Evolutionary conservation across 192 early-diverging fungal species (phyloP), one percentile per base, ranked within the genome.

Genomic region (Chytriomyces sp.): DNA sequence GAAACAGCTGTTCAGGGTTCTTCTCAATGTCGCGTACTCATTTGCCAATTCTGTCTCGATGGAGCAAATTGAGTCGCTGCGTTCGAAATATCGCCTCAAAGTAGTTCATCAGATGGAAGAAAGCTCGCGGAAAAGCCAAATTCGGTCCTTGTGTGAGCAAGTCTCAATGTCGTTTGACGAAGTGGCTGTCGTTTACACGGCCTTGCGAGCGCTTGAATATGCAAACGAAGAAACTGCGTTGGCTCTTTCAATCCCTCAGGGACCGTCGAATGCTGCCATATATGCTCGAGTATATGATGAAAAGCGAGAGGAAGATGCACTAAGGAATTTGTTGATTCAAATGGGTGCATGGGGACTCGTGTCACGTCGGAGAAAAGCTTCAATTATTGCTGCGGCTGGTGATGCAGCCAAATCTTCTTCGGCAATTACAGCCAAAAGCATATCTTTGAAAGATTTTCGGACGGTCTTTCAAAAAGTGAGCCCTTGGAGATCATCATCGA

Each of bases 51-150:
- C 75, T 8, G 78, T 89, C 11, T 85, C 83, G 6, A 80, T 69
- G 6, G 88, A 89, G 50, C 50, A 61, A 11, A 89, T 90, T 62
- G 87, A 89, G 18, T n/a, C 75, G 1, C 77, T 88, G 53, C 74
- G 89, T 23, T 77, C 79, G 64, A 86, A 82, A 53, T 80, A 80
- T 64, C 69, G 88, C 23, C 65, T 90, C 24, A 72, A 53, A 24
- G 88, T 90, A 4, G 89, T 90, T 3, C 89, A 90, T 63, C 81
- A 86, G 64, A 89, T 88, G 86, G 89, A 90, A 62, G 81, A 80
- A 20, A 84, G 84, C 23, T 85, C 77, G 57, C 79, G 86, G 20
- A 86, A 84, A 70, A 82, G 80, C 24, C 89, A 89, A 63, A 72
- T 86, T 10, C 81, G 89, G n/a, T 88, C 84, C 23, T 77, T 90